A percentile compares a stretch with the other conserved stretches of the same genome.
Conservation (phyloP, 176 grass and related monocot species). For the Canna indica region DNA sequence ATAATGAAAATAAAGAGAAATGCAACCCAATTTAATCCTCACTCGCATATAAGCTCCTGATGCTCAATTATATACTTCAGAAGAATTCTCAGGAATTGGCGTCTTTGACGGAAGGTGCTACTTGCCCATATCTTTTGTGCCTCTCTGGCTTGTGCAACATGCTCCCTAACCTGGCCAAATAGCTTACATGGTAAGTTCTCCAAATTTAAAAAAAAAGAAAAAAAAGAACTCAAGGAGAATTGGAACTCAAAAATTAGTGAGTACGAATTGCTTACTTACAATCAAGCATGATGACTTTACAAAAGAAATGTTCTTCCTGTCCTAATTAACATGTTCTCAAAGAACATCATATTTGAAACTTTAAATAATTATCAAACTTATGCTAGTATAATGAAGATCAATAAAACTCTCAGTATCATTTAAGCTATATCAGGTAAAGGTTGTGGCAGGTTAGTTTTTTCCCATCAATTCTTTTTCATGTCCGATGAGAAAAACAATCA, state of each 20-base stretch:
- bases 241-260: neutral
- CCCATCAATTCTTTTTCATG: neutral
- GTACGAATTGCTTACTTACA: neutral
- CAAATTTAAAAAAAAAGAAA: neutral
- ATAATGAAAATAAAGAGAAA: neutral
- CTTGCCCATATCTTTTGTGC: conserved; percentile 91
- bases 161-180: conserved; percentile 60
- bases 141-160: conserved; percentile 84
- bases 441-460: neutral
- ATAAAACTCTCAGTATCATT: too few relatives aligned
- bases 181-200: neutral
- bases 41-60: conserved; percentile 99
- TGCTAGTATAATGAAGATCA: neutral
- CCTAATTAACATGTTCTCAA: neutral
- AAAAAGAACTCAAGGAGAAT: neutral
- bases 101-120: conserved; percentile 92
- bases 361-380: neutral
- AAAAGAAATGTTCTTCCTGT: neutral
- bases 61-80: conserved; percentile 99
- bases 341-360: neutral
- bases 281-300: neutral
- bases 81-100: conserved; percentile 81
- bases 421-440: neutral
- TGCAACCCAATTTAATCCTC: conserved; percentile 24
- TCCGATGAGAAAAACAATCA: neutral